phyloP scores from a whole-genome alignment of 2,329 filamentous ascomycete species.

The Aspergillus uvarum region DNA sequence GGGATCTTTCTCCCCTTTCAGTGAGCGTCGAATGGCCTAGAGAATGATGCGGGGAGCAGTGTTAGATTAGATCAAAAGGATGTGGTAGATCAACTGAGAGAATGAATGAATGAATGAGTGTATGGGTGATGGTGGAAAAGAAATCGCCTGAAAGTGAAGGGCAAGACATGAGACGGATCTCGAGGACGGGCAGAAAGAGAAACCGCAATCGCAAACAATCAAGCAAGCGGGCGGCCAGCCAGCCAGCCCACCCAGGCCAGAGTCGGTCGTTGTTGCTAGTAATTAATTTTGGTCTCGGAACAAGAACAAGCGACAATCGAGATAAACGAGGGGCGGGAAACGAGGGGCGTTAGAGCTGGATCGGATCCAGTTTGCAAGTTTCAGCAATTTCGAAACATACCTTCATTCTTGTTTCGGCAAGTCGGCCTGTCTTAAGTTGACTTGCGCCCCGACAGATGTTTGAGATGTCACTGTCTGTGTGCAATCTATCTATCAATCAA shows the following conservation, averaged over 20 bases:
- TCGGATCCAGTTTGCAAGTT: not conserved
- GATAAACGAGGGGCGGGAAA: slow-evolving; percentile 20
- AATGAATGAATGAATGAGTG: not conserved
- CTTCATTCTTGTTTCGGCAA: slow-evolving; percentile 21
- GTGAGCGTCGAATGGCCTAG: slow-evolving; percentile 79
- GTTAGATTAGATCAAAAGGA: slow-evolving; percentile 8
- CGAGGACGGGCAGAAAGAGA: not conserved
- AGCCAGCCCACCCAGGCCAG: not conserved
- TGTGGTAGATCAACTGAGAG: not conserved
- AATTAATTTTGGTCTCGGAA: slow-evolving; percentile 13
- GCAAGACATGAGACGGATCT: not conserved
- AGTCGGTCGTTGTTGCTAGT: not conserved
- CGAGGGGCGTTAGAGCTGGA: slow-evolving; percentile 6
- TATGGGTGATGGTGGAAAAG: not conserved
- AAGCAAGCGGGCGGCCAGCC: not conserved
- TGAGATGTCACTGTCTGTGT: not conserved
- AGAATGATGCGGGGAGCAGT: not conserved
- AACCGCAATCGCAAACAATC: not conserved
- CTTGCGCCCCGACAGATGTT: not conserved
- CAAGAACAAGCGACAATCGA: slow-evolving; percentile 22
- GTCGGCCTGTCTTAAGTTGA: not conserved
- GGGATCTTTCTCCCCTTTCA: slow-evolving; percentile 80
- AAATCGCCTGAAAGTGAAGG: not conserved
- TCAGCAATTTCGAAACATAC: slow-evolving; percentile 14
- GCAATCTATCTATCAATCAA: not conserved